These are phyloP conservation scores for Psidium guajava DNA, from an alignment of 345 rosid genomes.

Conservation along the genomic window DNA sequence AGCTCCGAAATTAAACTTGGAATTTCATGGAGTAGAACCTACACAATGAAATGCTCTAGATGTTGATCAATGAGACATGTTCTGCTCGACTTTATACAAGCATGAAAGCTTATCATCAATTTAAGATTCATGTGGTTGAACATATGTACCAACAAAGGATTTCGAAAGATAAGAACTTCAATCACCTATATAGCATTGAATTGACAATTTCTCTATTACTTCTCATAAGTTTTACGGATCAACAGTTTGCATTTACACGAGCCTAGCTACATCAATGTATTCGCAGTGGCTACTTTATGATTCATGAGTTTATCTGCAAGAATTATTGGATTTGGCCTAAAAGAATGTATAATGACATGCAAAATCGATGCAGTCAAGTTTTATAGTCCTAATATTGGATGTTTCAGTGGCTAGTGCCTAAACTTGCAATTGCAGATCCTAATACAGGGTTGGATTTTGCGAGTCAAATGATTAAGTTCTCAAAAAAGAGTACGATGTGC, in stretches of 20 bases:
- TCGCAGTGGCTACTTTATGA: neutral
- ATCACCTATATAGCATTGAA: neutral
- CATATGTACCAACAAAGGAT: neutral
- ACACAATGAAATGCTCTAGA: neutral
- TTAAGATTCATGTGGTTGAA: neutral
- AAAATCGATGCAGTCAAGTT: neutral
- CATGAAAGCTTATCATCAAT: neutral
- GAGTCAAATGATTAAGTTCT: neutral
- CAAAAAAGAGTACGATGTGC: neutral
- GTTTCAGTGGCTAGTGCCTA: neutral
- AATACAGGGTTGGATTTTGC: neutral
- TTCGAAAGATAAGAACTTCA: neutral
- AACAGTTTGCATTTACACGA: accelerated
- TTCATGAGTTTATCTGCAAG: neutral
- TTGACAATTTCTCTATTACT: neutral
- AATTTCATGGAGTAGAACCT: neutral
- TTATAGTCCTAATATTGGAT: neutral
- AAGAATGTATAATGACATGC: neutral
- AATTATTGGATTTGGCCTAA: neutral
- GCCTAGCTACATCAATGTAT: neutral
- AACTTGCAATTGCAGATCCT: accelerated
- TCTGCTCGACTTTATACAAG: accelerated
- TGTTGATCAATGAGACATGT: neutral
- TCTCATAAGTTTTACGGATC: neutral
- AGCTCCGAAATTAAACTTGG: neutral